phyloP scores from a whole-genome alignment of 441 rosid species.

The Pelargonium myrrhifolium region DNA sequence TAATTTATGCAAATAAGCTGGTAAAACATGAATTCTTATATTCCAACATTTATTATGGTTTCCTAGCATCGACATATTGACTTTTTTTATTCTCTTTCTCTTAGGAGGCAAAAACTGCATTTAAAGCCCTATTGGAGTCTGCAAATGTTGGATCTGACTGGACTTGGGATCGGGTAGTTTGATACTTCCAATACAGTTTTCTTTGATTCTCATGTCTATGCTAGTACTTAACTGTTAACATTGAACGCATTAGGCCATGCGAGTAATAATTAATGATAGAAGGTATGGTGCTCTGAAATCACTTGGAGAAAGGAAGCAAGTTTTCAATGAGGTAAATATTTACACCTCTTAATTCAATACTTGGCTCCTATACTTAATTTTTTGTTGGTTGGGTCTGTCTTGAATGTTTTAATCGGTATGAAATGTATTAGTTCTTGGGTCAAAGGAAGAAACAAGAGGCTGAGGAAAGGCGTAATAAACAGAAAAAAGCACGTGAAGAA shows the following conservation, averaged over 20 bases:
- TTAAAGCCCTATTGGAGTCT: slow-evolving; percentile 53
- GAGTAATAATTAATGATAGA: slow-evolving; percentile 59
- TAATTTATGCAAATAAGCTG: slow-evolving; percentile 52
- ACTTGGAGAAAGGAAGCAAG: slow-evolving; percentile 73
- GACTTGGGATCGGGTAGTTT: slow-evolving; percentile 70
- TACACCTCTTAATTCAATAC: slow-evolving; percentile 3
- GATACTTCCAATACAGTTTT: slow-evolving; percentile 12
- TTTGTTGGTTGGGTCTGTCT: slow-evolving; percentile 13
- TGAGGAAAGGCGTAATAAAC: slow-evolving; percentile 51
- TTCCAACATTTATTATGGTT: slow-evolving; percentile 15
- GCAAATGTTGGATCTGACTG: slow-evolving; percentile 63
- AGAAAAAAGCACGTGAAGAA: slow-evolving; percentile 48
- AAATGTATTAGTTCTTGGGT: slow-evolving; percentile 41
- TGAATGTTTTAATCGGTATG: slow-evolving; percentile 6
- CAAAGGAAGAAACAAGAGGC: slow-evolving; percentile 51
- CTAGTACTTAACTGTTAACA: slow-evolving; percentile 23
- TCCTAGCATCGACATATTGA: slow-evolving; percentile 16
- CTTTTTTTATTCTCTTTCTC: slow-evolving; percentile 13
- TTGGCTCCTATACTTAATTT: slow-evolving; percentile 4
- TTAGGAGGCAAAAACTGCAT: slow-evolving; percentile 58
- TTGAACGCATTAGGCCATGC: slow-evolving; percentile 45
- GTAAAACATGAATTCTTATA: slow-evolving; percentile 29
- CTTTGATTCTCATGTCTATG: slow-evolving; percentile 15
- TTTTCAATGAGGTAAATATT: slow-evolving; percentile 53
- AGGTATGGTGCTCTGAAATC: slow-evolving; percentile 63